phyloP scores from a whole-genome alignment of 306 rosid genomes.

The Castanea mollissima region DNA sequence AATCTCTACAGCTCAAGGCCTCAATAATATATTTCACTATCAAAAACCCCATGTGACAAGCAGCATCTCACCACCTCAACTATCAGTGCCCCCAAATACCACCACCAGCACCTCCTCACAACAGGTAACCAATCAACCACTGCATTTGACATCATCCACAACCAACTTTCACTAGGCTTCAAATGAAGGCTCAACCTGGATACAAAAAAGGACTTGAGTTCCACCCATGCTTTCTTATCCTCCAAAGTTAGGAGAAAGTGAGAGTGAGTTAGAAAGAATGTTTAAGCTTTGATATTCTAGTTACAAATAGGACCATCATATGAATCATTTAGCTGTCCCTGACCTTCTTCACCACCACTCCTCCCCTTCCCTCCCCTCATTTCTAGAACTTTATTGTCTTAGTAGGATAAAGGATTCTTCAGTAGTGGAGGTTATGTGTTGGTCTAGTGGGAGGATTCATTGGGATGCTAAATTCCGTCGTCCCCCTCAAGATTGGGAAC shows the following conservation, averaged over 20 bases:
- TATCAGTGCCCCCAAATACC: neutral
- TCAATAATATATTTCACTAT: neutral
- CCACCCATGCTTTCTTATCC: neutral
- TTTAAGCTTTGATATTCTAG: neutral
- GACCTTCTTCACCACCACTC: neutral
- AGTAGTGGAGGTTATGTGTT: too few relatives aligned
- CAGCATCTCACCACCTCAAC: neutral
- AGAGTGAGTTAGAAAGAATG: neutral
- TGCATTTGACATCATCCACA: neutral
- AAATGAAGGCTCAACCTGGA: conserved; percentile 9
- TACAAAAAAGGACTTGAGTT: conserved; percentile 2
- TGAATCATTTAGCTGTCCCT: neutral
- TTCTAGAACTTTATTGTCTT: too few relatives aligned
- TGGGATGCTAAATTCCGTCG: too few relatives aligned
- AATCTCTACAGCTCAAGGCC: neutral
- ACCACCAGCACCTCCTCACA: neutral
- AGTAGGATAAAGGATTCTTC: too few relatives aligned
- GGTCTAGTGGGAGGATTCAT: too few relatives aligned
- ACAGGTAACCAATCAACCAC: neutral
- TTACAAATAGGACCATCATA: neutral
- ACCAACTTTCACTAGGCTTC: neutral
- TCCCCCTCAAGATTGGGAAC: too few relatives aligned
- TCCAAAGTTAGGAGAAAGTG: neutral
- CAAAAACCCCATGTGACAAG: neutral
- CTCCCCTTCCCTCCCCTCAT: neutral